Evolutionary conservation across 768 basidiomycete species (phyloP).

Genomic region (Leucocoprinus leucothites): DNA sequence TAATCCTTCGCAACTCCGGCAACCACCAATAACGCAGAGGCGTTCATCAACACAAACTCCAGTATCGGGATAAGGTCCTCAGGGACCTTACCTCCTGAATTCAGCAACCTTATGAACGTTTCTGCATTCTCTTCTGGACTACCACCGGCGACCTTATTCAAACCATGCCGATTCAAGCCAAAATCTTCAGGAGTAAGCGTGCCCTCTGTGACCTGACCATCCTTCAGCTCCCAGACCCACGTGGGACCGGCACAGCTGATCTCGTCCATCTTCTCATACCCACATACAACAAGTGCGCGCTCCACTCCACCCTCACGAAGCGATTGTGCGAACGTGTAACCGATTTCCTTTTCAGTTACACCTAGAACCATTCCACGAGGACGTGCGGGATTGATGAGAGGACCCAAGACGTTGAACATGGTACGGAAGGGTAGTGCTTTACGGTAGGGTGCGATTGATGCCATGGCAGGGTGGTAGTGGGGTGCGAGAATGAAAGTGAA

Average conservation of each 20-base stretch:
- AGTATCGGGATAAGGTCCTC: constrained; percentile 57
- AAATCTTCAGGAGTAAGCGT: constrained; percentile 72
- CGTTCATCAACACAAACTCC: constrained; percentile 89
- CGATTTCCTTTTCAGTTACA: constrained; percentile 80
- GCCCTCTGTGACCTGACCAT: constrained; percentile 57
- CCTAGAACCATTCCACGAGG: constrained; percentile 91
- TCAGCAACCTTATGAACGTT: constrained; percentile 64
- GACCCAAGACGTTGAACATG: constrained; percentile 94
- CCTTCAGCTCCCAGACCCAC: constrained; percentile 75
- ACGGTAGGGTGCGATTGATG: constrained; percentile 78
- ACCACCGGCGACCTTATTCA: constrained; percentile 68
- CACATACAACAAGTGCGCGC: constrained; percentile 91
- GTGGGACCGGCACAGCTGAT: constrained; percentile 93
- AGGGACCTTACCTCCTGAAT: constrained; percentile 53
- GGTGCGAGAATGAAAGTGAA: constrained; percentile 95
- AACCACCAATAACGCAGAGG: constrained; percentile 84
- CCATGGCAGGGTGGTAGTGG: constrained; percentile 88
- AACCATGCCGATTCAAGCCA: constrained; percentile 69
- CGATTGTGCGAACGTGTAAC: constrained; percentile 75
- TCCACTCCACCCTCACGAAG: constrained; percentile 71
- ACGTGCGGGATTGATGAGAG: constrained; percentile 86
- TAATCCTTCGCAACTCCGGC: constrained; percentile 72
- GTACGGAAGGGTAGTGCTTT: constrained; percentile 90
- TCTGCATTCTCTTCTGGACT: constrained; percentile 79
- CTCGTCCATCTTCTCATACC: constrained; percentile 89